These are phyloP conservation scores for Rehmannia glutinosa DNA, from an alignment of 257 asterid species.

Conservation along the genomic window DNA sequence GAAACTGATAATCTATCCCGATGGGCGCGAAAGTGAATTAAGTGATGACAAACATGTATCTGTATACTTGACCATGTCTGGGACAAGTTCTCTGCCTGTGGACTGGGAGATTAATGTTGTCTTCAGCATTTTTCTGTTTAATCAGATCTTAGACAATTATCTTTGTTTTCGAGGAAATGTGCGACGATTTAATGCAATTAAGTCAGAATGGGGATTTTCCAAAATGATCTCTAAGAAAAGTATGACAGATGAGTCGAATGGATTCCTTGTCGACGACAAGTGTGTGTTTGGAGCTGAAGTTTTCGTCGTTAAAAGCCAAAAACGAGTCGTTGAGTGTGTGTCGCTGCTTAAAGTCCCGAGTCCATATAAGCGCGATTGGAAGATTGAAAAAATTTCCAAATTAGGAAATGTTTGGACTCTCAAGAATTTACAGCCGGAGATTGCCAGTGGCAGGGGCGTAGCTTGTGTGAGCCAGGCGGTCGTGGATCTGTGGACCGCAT, in stretches of 20 bases:
- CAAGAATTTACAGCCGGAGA: neutral
- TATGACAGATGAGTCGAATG: conserved; percentile 14
- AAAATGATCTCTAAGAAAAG: conserved; percentile 9
- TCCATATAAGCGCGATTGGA: neutral
- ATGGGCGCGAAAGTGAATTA: neutral
- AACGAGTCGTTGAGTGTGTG: conserved; percentile 8
- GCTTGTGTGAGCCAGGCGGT: too few relatives aligned
- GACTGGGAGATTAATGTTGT: conserved; percentile 19
- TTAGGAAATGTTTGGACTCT: neutral
- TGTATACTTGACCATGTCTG: neutral
- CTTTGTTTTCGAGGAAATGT: conserved; percentile 5
- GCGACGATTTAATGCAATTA: conserved; percentile 12
- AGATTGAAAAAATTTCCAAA: conserved; percentile 3
- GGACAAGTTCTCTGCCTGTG: neutral
- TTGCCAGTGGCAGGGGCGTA: too few relatives aligned
- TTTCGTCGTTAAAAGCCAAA: neutral
- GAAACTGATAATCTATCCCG: neutral
- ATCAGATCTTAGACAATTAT: neutral
- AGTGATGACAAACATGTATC: conserved; percentile 3
- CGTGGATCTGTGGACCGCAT: too few relatives aligned
- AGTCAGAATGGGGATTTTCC: conserved; percentile 20
- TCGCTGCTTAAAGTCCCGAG: neutral
- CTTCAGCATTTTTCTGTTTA: conserved; percentile 13
- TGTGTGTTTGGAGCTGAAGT: conserved; percentile 31
- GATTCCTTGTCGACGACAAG: conserved; percentile 15